Percentiles rank a stretch among this genome's conserved stretches.
Evolutionary conservation across 768 basidiomycete genomes (phyloP).

Genomic region (Lactarius sp.): DNA sequence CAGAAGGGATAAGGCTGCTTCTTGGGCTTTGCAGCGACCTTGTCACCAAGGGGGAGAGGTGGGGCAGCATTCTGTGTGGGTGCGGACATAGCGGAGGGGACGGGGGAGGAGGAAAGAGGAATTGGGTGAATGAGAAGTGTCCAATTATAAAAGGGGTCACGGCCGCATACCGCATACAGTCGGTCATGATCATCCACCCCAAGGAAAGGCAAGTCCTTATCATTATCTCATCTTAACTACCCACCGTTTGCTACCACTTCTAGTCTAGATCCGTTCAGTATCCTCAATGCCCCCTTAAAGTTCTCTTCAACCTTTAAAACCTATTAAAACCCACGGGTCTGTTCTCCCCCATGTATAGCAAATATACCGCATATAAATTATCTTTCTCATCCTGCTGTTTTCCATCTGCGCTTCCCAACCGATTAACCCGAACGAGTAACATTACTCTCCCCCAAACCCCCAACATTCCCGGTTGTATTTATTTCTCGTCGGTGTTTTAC

Average conservation of each 20-base stretch:
- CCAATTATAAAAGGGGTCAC: not conserved
- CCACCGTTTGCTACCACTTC: not conserved
- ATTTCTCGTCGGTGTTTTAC: not conserved
- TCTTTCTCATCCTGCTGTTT: not conserved
- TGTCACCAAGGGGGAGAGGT: constrained; percentile 12
- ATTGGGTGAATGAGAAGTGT: not conserved
- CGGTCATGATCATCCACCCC: not conserved
- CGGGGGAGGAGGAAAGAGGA: not conserved
- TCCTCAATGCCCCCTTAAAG: no score
- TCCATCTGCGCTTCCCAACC: constrained; percentile 7
- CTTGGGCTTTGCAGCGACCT: constrained; percentile 29
- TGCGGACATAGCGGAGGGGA: constrained; percentile 16
- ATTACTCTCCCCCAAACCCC: not conserved
- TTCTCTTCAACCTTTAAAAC: not conserved
- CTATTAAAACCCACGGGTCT: not conserved
- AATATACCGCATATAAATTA: not conserved
- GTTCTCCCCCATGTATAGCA: not conserved
- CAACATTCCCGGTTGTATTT: not conserved
- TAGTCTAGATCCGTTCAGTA: no score
- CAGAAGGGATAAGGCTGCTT: constrained; percentile 84
- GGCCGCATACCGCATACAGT: not conserved
- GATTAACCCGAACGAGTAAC: not conserved
- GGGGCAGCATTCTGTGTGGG: constrained; percentile 15
- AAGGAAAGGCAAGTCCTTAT: not conserved
- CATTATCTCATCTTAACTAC: not conserved